phyloP scores from a whole-genome alignment of 2,329 filamentous ascomycete species.

The Exophiala xenobiotica region DNA sequence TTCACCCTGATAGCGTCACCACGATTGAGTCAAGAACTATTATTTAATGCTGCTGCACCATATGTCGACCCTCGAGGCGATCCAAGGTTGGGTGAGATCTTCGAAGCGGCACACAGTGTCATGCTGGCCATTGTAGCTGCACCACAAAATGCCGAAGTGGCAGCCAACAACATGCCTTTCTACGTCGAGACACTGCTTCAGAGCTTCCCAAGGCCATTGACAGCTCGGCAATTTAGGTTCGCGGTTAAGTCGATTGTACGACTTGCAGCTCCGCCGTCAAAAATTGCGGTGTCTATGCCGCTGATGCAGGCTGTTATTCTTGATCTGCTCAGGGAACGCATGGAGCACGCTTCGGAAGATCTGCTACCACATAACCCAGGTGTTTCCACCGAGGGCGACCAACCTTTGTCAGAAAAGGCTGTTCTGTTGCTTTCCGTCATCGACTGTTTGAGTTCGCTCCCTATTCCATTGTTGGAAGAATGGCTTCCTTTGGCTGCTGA shows the following conservation, averaged over 20 bases:
- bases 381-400: slow-evolving; percentile 33
- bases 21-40: slow-evolving; percentile 66
- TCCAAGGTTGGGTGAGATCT: slow-evolving; percentile 64
- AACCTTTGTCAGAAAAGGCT: slow-evolving; percentile 70
- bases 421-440: slow-evolving; percentile 74
- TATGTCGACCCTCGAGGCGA: slow-evolving; percentile 67
- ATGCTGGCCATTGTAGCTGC: slow-evolving; percentile 77
- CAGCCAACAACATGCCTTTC: slow-evolving; percentile 71
- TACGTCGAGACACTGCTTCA: slow-evolving; percentile 79
- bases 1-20: slow-evolving; percentile 70
- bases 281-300: slow-evolving; percentile 69
- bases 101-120: slow-evolving; percentile 83
- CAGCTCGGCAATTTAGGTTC: slow-evolving; percentile 80
- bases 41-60: slow-evolving; percentile 70
- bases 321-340: slow-evolving; percentile 71
- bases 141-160: slow-evolving; percentile 71
- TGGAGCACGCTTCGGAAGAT: slow-evolving; percentile 54
- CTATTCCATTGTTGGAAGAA: slow-evolving; percentile 69
- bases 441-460: slow-evolving; percentile 73
- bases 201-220: slow-evolving; percentile 76
- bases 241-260: slow-evolving; percentile 84
- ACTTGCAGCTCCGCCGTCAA: slow-evolving; percentile 76
- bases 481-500: slow-evolving; percentile 74
- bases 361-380: slow-evolving; percentile 45
- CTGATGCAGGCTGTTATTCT: slow-evolving; percentile 76